phyloP scores from a whole-genome alignment of 768 basidiomycete genomes.

The Hypholoma sublateritium region DNA sequence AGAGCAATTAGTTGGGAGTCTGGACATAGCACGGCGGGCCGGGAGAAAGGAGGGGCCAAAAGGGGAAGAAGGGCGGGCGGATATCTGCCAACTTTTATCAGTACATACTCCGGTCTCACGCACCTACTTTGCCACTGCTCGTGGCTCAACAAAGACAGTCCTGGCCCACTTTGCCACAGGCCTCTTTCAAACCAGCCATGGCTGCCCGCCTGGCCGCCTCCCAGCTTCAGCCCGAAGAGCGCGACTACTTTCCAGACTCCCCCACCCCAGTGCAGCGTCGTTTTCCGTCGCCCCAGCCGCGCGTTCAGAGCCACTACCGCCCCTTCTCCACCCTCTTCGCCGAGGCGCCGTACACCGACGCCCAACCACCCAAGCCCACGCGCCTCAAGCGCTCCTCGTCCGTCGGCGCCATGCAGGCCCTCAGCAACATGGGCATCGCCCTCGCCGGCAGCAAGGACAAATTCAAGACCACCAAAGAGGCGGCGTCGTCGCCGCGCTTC shows the following conservation, averaged over 20 bases:
- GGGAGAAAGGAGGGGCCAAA: constrained; percentile 12
- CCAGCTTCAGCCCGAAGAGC: constrained; percentile 5
- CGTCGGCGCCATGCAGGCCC: constrained; percentile 27
- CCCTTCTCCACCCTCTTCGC: constrained; percentile 37
- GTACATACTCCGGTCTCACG: constrained; percentile 8
- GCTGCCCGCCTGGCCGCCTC: constrained; percentile 8
- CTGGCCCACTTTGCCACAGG: constrained; percentile 9
- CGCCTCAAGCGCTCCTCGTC: constrained; percentile 29
- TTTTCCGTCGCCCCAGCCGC: constrained; percentile 13
- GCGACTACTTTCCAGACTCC: constrained; percentile 9
- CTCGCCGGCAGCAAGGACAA: constrained; percentile 30
- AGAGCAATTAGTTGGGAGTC: background rate
- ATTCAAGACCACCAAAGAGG: constrained; percentile 23
- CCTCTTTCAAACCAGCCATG: constrained; percentile 18
- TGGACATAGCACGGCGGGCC: constrained; percentile 8
- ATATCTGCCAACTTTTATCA: background rate
- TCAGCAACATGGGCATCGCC: constrained; percentile 34
- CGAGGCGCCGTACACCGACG: constrained; percentile 20
- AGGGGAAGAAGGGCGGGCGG: constrained; percentile 10
- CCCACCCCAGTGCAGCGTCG: constrained; percentile 6
- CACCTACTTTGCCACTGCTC: constrained; percentile 1
- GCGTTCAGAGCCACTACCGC: constrained; percentile 34
- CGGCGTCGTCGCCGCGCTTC: constrained; percentile 12
- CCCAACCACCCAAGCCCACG: constrained; percentile 8
- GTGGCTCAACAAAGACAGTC: constrained; percentile 15